phyloP scores from a whole-genome alignment of 1,284 basidiomycete genomes.

The Leccinum olivaceoglutinosum region DNA sequence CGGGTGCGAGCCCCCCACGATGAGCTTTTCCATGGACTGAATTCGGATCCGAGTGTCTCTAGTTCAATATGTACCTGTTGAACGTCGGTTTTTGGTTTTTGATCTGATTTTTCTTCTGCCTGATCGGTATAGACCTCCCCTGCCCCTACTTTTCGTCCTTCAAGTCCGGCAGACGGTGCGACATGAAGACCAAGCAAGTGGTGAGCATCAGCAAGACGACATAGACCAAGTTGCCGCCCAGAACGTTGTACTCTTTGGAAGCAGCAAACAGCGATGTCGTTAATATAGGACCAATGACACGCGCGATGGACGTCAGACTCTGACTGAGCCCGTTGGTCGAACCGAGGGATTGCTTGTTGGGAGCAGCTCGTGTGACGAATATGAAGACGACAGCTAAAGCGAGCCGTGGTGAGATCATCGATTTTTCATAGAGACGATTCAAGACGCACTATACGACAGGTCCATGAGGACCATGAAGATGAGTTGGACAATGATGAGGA shows the following conservation, averaged over 20 bases:
- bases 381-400: constrained; percentile 29
- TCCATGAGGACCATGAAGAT: constrained; percentile 22
- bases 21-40: background rate
- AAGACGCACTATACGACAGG: constrained; percentile 24
- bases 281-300: constrained; percentile 43
- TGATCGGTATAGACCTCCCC: background rate
- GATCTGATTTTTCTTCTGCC: background rate
- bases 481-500: constrained; percentile 27
- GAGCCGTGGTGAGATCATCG: background rate
- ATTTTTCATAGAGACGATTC: background rate
- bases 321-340: constrained; percentile 49
- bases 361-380: constrained; percentile 29
- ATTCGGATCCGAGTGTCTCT: background rate
- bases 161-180: constrained; percentile 19
- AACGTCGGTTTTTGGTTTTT: background rate
- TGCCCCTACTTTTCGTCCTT: constrained; percentile 1
- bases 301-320: constrained; percentile 39
- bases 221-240: constrained; percentile 35
- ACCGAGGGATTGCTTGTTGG: constrained; percentile 35
- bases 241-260: constrained; percentile 30
- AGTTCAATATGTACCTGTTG: background rate
- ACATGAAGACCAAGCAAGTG: constrained; percentile 18
- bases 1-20: background rate
- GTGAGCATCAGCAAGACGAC: constrained; percentile 22
- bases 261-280: constrained; percentile 35